These are phyloP conservation scores for Tetrapisispora nanseiensis DNA, from an alignment of 805 yeast species.

Conservation along the genomic window DNA sequence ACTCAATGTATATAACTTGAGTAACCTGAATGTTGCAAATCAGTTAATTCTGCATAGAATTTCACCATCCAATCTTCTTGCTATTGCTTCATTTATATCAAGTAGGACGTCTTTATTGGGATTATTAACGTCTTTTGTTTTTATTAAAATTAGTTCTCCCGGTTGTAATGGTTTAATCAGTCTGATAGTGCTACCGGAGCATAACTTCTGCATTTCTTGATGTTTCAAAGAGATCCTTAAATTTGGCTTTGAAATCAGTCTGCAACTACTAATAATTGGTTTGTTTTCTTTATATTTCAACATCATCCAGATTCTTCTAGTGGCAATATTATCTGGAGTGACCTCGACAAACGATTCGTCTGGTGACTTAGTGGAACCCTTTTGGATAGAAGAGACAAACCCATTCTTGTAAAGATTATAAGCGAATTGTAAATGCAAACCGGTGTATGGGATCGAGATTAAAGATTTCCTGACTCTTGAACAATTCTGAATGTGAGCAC, in stretches of 20 bases:
- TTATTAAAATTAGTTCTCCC: constrained; percentile 76
- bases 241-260: constrained; percentile 77
- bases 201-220: constrained; percentile 59
- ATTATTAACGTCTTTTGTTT: constrained; percentile 34
- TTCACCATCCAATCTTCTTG: constrained; percentile 58
- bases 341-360: constrained; percentile 64
- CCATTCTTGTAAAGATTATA: constrained; percentile 86
- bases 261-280: constrained; percentile 65
- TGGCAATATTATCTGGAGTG: constrained; percentile 77
- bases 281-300: constrained; percentile 74
- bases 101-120: constrained; percentile 31
- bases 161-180: constrained; percentile 74
- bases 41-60: constrained; percentile 68
- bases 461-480: constrained; percentile 60
- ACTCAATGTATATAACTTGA: too few species aligned
- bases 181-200: constrained; percentile 68
- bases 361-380: constrained; percentile 81
- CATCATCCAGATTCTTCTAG: constrained; percentile 86
- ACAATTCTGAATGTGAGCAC: constrained; percentile 86
- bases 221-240: constrained; percentile 55
- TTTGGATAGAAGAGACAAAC: constrained; percentile 69
- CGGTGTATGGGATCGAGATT: constrained; percentile 76
- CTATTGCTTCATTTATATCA: constrained; percentile 81
- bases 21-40: neutral
- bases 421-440: constrained; percentile 74